These are phyloP conservation scores for Stenocarpella maydis DNA, from an alignment of 2,329 filamentous ascomycete species.

Conservation along the genomic window DNA sequence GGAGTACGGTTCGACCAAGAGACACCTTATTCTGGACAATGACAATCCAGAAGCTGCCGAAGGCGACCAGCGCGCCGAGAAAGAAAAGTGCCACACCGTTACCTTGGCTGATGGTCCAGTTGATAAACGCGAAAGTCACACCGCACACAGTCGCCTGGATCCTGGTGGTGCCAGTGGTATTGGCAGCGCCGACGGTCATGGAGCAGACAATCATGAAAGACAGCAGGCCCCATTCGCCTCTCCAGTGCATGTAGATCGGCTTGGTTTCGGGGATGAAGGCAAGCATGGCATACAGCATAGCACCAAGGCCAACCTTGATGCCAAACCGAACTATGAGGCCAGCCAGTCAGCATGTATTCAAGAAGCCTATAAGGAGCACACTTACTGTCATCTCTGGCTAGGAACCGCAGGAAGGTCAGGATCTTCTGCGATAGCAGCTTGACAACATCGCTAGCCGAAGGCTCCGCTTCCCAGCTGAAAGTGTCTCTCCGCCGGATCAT, in stretches of 20 bases:
- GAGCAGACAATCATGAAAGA: slow-evolving; percentile 98
- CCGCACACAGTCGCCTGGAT: slow-evolving; percentile 89
- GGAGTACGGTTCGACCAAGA: slow-evolving; percentile 89
- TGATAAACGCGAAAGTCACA: slow-evolving; percentile 75
- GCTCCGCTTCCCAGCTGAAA: slow-evolving; percentile 64
- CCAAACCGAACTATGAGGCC: slow-evolving; percentile 70
- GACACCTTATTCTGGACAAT: slow-evolving; percentile 84
- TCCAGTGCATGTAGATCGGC: slow-evolving; percentile 84
- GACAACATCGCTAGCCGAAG: slow-evolving; percentile 54
- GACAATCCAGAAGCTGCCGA: slow-evolving; percentile 90
- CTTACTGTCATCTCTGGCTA: slow-evolving; percentile 63
- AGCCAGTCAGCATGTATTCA: slow-evolving; percentile 38
- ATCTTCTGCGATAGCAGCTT: slow-evolving; percentile 55
- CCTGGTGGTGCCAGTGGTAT: slow-evolving; percentile 87
- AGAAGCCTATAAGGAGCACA: slow-evolving; percentile 22
- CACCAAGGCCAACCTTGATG: slow-evolving; percentile 91
- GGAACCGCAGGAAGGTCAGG: slow-evolving; percentile 55
- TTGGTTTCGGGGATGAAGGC: slow-evolving; percentile 83
- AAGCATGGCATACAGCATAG: slow-evolving; percentile 86
- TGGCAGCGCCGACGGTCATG: slow-evolving; percentile 96
- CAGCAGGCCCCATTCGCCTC: slow-evolving; percentile 94
- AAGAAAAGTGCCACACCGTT: slow-evolving; percentile 80
- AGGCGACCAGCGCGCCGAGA: slow-evolving; percentile 81
- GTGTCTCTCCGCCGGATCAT: slow-evolving; percentile 62
- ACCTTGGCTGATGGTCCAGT: slow-evolving; percentile 80